A percentile compares a stretch with the other conserved stretches of the same genome.
These are phyloP conservation scores for Tilletia caries DNA, from an alignment of 1,284 basidiomycete species.

Conservation along the genomic window DNA sequence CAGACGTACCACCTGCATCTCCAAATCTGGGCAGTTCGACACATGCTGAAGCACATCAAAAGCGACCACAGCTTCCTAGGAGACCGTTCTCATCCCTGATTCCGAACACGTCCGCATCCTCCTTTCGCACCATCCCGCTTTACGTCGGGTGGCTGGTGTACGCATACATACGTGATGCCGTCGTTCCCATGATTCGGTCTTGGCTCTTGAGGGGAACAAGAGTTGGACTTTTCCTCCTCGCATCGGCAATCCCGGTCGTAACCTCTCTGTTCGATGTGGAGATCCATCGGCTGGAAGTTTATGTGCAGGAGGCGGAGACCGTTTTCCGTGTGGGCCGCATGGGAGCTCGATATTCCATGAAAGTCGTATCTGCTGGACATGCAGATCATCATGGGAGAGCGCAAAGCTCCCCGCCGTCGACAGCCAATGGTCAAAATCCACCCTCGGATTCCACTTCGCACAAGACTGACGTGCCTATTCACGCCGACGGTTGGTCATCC, in stretches of 20 bases:
- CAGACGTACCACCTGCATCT: background rate
- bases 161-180: background rate
- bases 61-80: background rate
- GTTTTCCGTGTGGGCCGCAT: slow-evolving; percentile 30
- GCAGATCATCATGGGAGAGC: background rate
- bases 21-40: background rate
- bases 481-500: background rate
- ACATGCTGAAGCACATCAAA: background rate
- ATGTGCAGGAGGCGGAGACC: slow-evolving; percentile 32
- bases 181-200: slow-evolving; percentile 2
- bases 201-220: slow-evolving; percentile 15
- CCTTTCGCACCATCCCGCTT: slow-evolving; percentile 4
- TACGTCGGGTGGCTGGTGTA: background rate
- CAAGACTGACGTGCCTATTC: background rate
- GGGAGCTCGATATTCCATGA: slow-evolving; percentile 35
- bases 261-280: slow-evolving; percentile 44
- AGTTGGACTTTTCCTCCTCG: slow-evolving; percentile 31
- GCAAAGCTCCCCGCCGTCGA: background rate
- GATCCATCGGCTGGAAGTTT: slow-evolving; percentile 35
- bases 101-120: slow-evolving; percentile 7
- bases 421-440: background rate
- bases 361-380: slow-evolving; percentile 12
- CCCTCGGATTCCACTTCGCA: background rate
- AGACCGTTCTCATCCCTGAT: slow-evolving; percentile 3
- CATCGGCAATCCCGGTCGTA: slow-evolving; percentile 35